A percentile compares a stretch with the other conserved stretches of the same genome.
Conservation (phyloP, 208 protist species). For the Strigomonas galati region DNA sequence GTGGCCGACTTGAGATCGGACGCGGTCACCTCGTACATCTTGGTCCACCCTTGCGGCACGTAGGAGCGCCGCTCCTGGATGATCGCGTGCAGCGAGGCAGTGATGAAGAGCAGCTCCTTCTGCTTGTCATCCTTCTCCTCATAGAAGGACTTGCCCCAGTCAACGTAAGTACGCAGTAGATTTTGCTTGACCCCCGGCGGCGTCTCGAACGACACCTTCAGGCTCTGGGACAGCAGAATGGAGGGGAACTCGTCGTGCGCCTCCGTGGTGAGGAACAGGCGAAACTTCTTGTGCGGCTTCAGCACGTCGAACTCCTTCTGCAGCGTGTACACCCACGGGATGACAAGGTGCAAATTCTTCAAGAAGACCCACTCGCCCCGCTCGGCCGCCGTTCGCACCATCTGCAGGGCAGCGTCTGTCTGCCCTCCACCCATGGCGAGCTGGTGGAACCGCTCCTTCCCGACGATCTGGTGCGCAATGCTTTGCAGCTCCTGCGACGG, state of each 20-base stretch:
- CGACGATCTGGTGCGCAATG: constrained; percentile 74
- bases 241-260: constrained; percentile 92
- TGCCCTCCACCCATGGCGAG: constrained; percentile 96
- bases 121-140: constrained; percentile 54
- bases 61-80: constrained; percentile 97
- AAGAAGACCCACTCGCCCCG: constrained; percentile 94
- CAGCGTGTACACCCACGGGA: constrained; percentile 90
- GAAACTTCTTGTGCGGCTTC: constrained; percentile 85
- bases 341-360: constrained; percentile 97
- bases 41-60: constrained; percentile 97
- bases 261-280: constrained; percentile 96
- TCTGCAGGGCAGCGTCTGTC: constrained; percentile 85
- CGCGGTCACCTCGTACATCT: constrained; percentile 96
- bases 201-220: constrained; percentile 97
- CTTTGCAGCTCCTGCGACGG: constrained; percentile 93
- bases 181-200: constrained; percentile 96
- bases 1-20: constrained; percentile 91
- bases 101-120: constrained; percentile 92
- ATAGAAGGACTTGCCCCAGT: constrained; percentile 62
- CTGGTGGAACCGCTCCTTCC: constrained; percentile 85
- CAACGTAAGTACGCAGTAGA: constrained; percentile 92
- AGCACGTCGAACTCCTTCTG: constrained; percentile 92
- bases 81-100: constrained; percentile 95
- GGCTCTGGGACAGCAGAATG: constrained; percentile 91
- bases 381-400: constrained; percentile 67